A percentile compares a stretch with the other conserved stretches of the same genome.
Evolutionary conservation across 257 asterid species (phyloP).

Genomic region (Paraleonurus japonicus): DNA sequence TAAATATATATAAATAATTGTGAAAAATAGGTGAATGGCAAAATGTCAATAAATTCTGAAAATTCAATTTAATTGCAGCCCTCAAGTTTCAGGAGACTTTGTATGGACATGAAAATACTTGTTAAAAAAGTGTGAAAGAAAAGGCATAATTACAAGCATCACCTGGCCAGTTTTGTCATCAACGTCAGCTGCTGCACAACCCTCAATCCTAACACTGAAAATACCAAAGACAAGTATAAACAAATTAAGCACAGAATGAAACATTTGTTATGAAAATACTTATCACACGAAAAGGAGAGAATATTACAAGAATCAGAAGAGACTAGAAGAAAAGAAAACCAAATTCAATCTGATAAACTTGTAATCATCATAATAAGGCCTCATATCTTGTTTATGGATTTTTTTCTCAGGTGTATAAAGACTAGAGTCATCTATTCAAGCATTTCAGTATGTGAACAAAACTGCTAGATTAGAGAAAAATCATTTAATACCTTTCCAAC

Average conservation of each 20-base stretch:
- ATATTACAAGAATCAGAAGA: neutral
- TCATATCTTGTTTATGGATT: slow-evolving; percentile 1
- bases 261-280: neutral
- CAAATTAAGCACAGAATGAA: slow-evolving; percentile 18
- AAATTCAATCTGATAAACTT: slow-evolving; percentile 2
- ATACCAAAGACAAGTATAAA: slow-evolving; percentile 13
- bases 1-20: neutral
- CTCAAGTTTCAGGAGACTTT: neutral
- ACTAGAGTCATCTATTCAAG: neutral
- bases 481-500: slow-evolving; percentile 55
- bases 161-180: slow-evolving; percentile 50
- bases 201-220: slow-evolving; percentile 31
- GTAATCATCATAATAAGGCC: neutral
- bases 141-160: slow-evolving; percentile 23
- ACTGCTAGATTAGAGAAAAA: neutral
- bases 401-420: slow-evolving; percentile 16
- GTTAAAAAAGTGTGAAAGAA: neutral
- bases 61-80: neutral
- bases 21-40: neutral
- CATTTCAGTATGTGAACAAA: neutral
- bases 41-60: neutral
- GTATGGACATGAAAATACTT: neutral
- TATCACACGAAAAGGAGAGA: neutral
- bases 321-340: neutral
- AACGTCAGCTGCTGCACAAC: slow-evolving; percentile 27